These are phyloP conservation scores for Lachnellula cervina DNA, from an alignment of 2,329 filamentous ascomycete genomes.

Conservation along the genomic window DNA sequence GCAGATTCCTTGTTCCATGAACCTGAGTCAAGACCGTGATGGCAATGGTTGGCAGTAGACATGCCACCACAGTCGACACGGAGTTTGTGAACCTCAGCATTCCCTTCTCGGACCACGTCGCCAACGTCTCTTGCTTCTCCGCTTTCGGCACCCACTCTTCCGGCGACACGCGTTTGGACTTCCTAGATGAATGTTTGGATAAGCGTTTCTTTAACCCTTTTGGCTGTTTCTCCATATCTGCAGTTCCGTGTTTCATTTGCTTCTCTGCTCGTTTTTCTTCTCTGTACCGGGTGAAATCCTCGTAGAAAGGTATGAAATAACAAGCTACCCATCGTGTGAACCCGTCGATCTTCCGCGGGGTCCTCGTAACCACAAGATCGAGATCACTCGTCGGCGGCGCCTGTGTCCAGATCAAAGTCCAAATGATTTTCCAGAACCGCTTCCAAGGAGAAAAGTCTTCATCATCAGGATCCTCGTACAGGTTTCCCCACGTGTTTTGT, in stretches of 20 bases:
- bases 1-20: neutral
- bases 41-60: conserved; percentile 8
- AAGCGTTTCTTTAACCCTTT: neutral
- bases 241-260: neutral
- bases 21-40: conserved; percentile 6
- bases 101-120: neutral
- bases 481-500: conserved; percentile 3
- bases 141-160: neutral
- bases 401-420: conserved; percentile 5
- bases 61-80: conserved; percentile 6
- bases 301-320: conserved; percentile 1
- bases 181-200: neutral
- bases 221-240: neutral
- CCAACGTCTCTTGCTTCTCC: neutral
- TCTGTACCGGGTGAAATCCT: neutral
- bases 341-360: neutral
- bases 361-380: neutral
- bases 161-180: neutral
- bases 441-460: neutral
- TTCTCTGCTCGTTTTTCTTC: neutral
- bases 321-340: conserved; percentile 1
- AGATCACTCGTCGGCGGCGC: neutral
- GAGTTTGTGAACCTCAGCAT: conserved; percentile 3
- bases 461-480: neutral
- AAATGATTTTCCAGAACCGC: neutral